Conservation (phyloP, 2,329 filamentous ascomycete genomes). For the Waltergamsia citrina region DNA sequence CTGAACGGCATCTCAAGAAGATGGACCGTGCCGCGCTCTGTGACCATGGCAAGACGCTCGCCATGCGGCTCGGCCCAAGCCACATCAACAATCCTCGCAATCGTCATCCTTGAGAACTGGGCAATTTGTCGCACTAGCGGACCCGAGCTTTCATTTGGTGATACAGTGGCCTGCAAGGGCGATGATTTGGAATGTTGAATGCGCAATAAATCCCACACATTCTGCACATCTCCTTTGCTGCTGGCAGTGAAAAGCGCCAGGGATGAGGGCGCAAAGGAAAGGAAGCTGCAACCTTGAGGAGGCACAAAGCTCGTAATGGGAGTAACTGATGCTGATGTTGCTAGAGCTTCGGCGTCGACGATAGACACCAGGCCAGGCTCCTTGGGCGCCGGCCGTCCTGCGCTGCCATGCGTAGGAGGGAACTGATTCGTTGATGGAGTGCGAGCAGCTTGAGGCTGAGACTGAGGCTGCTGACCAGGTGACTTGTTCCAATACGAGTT, state of each 20-base stretch:
- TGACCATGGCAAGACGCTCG: constrained; percentile 79
- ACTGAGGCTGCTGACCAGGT: constrained; percentile 31
- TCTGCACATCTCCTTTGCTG: constrained; percentile 75
- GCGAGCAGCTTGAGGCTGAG: constrained; percentile 26
- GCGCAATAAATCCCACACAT: constrained; percentile 69
- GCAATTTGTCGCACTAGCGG: constrained; percentile 73
- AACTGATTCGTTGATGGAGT: constrained; percentile 37
- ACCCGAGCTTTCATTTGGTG: constrained; percentile 33
- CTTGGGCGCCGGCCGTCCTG: constrained; percentile 45
- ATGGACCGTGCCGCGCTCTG: constrained; percentile 91
- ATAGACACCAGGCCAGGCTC: constrained; percentile 70
- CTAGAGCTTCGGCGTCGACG: constrained; percentile 57
- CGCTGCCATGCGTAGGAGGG: constrained; percentile 64
- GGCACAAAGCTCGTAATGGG: constrained; percentile 63
- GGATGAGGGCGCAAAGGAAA: constrained; percentile 69
- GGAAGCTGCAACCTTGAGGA: constrained; percentile 67
- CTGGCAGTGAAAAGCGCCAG: constrained; percentile 70
- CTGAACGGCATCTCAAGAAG: constrained; percentile 77
- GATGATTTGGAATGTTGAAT: constrained; percentile 55
- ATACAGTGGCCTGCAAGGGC: constrained; percentile 39
- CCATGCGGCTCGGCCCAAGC: constrained; percentile 76
- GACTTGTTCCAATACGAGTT: constrained; percentile 70
- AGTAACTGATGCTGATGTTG: constrained; percentile 40
- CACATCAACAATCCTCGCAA: constrained; percentile 83
- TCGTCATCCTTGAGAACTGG: constrained; percentile 83